Evolutionary conservation across 768 basidiomycete species (phyloP).

Genomic region (Suillus discolor): DNA sequence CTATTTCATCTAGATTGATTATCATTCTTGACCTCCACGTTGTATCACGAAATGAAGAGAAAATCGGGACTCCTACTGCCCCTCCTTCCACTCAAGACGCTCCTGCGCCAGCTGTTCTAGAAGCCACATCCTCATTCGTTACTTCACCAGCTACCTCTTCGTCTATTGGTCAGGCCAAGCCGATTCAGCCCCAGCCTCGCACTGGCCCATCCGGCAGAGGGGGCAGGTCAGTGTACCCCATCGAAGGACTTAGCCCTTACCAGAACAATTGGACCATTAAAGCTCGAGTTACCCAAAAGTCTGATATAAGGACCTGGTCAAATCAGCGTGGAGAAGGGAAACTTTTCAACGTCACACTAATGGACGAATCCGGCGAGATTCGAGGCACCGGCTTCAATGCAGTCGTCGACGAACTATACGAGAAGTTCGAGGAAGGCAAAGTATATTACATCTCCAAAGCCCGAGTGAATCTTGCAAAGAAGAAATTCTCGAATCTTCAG

Average conservation of each 20-base stretch:
- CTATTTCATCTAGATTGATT: constrained; percentile 57
- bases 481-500: constrained; percentile 86
- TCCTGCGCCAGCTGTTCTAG: constrained; percentile 25
- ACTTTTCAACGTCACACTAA: constrained; percentile 87
- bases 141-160: constrained; percentile 30
- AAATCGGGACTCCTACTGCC: constrained; percentile 67
- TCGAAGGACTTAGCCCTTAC: constrained; percentile 93
- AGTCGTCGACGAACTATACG: constrained; percentile 79
- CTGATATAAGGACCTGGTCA: constrained; percentile 87
- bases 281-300: constrained; percentile 87
- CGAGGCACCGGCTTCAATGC: constrained; percentile 90
- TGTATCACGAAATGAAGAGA: constrained; percentile 55
- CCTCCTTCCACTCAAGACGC: constrained; percentile 39
- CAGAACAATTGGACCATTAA: constrained; percentile 99
- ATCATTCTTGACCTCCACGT: constrained; percentile 74
- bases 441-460: constrained; percentile 92
- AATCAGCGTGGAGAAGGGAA: constrained; percentile 93
- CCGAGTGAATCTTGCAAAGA: constrained; percentile 93
- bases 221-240: constrained; percentile 62
- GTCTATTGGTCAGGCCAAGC: constrained; percentile 16
- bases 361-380: constrained; percentile 96
- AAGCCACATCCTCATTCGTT: constrained; percentile 32
- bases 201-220: constrained; percentile 18
- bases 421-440: constrained; percentile 87
- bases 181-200: constrained; percentile 9